Evolutionary conservation across 305 asterid species (phyloP).

Genomic region (Solanum hybrid): DNA sequence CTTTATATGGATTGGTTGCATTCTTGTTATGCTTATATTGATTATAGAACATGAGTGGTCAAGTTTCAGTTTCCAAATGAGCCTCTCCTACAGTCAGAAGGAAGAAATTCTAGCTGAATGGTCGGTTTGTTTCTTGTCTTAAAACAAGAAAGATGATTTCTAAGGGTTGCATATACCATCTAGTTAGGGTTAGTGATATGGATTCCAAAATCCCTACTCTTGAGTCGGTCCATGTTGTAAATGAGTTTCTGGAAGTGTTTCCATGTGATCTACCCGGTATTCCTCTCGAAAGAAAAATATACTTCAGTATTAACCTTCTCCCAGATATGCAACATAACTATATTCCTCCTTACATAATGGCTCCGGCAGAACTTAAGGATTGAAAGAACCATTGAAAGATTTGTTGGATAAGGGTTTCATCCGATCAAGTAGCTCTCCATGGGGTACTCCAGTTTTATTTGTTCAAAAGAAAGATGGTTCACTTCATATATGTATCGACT

Average conservation of each 20-base stretch:
- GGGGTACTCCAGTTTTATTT: not conserved
- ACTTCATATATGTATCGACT: not conserved
- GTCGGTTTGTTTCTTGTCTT: not conserved
- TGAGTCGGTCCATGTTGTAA: not conserved
- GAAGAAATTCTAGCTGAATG: not conserved
- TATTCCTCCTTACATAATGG: not conserved
- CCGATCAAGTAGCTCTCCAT: not conserved
- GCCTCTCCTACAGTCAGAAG: not conserved
- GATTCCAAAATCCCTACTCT: not conserved
- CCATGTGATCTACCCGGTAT: not conserved
- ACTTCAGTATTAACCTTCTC: not conserved
- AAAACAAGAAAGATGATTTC: not conserved
- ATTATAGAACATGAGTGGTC: not conserved
- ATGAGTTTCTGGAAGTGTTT: not conserved
- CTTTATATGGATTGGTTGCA: not conserved
- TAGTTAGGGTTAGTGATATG: not conserved
- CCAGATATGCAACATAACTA: not conserved
- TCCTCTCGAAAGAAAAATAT: not conserved
- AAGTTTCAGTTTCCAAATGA: not conserved
- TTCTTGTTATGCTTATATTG: not conserved
- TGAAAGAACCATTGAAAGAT: not conserved
- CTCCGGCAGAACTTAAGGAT: not conserved
- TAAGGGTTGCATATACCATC: not conserved
- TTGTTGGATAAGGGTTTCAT: not conserved
- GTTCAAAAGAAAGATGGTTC: not conserved